phyloP scores from a whole-genome alignment of 345 rosid species.

The Bruguiera gymnorhiza region DNA sequence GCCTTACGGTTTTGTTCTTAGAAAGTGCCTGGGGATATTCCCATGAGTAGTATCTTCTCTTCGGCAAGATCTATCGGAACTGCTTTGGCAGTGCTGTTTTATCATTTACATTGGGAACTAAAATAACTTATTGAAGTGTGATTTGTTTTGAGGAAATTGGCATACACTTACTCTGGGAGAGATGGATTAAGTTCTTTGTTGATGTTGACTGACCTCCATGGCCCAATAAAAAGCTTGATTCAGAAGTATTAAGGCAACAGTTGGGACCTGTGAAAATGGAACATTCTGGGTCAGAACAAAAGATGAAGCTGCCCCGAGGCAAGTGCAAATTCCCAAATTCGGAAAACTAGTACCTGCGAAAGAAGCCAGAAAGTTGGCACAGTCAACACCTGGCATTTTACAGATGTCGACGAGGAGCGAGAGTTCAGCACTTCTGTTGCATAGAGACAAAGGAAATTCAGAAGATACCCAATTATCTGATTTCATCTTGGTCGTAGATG shows the following conservation, averaged over 20 bases:
- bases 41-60: no score
- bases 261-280: conserved; percentile 34
- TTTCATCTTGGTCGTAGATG: no score
- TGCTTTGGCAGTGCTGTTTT: neutral
- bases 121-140: no score
- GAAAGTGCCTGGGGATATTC: no score
- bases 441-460: neutral
- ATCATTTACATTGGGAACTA: no score
- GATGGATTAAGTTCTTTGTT: conserved; percentile 50
- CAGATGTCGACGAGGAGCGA: conserved; percentile 34
- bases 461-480: no score
- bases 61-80: neutral
- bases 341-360: conserved; percentile 38
- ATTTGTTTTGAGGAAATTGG: neutral
- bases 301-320: neutral
- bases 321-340: neutral
- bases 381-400: conserved; percentile 34
- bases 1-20: no score
- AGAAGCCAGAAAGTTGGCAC: conserved; percentile 36
- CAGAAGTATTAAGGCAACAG: conserved; percentile 44
- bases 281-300: neutral
- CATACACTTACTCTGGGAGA: conserved; percentile 40
- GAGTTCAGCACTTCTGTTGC: conserved; percentile 25
- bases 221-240: conserved; percentile 28
- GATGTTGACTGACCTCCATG: conserved; percentile 50